A percentile compares a stretch with the other conserved stretches of the same genome.
Evolutionary conservation across 768 basidiomycete species (phyloP).

Genomic region (Boletus bicolor): DNA sequence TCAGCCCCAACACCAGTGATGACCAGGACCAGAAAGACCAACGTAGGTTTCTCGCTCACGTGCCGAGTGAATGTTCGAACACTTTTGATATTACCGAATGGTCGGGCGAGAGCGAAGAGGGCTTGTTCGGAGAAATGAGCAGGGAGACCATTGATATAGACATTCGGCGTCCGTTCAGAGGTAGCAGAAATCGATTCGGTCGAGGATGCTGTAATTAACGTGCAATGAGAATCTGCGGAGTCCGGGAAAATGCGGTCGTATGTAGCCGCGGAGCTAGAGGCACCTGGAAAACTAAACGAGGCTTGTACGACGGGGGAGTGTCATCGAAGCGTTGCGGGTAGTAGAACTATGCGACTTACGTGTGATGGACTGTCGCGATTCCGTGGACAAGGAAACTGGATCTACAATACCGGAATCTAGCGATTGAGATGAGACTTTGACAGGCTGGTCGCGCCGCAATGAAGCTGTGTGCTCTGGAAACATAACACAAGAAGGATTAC

Average conservation of each 20-base stretch:
- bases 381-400: slow-evolving; percentile 1
- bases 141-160: slow-evolving; percentile 86
- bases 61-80: slow-evolving; percentile 83
- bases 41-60: slow-evolving; percentile 67
- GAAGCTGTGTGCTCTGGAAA: slow-evolving; percentile 10
- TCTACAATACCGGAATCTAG: slow-evolving; percentile 15
- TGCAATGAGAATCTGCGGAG: slow-evolving; percentile 11
- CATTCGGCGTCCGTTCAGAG: slow-evolving; percentile 57
- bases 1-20: neutral
- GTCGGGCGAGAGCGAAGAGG: slow-evolving; percentile 64
- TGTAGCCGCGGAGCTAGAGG: slow-evolving; percentile 10
- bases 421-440: slow-evolving; percentile 10
- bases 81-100: slow-evolving; percentile 72
- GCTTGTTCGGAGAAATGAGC: slow-evolving; percentile 81
- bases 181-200: slow-evolving; percentile 10
- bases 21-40: slow-evolving; percentile 19
- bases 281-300: slow-evolving; percentile 26
- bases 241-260: slow-evolving; percentile 11
- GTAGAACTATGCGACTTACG: slow-evolving; percentile 13
- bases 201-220: slow-evolving; percentile 12
- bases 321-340: neutral
- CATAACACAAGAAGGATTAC: slow-evolving; percentile 22
- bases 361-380: slow-evolving; percentile 22
- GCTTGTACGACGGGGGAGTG: slow-evolving; percentile 10
- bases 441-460: slow-evolving; percentile 4